phyloP scores from a whole-genome alignment of 177 flowering plant genomes.

The Vitis hybrid region DNA sequence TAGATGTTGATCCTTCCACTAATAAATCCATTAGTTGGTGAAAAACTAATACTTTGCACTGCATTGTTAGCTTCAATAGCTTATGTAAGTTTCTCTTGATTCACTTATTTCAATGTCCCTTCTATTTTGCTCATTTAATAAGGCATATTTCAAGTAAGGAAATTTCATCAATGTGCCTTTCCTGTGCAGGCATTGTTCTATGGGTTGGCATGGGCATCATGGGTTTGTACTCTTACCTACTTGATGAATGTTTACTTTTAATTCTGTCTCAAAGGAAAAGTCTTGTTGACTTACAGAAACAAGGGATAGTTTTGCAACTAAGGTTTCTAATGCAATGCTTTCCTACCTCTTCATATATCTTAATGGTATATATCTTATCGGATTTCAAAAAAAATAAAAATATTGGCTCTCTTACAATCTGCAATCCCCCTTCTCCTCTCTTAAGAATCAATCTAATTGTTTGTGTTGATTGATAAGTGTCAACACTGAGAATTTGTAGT shows the following conservation, averaged over 20 bases:
- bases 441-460: background rate
- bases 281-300: background rate
- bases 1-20: constrained; percentile 82
- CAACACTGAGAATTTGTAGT: too few species aligned
- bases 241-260: background rate
- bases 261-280: background rate
- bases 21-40: constrained; percentile 72
- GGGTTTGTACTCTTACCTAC: constrained; percentile 49
- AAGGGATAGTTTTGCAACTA: background rate
- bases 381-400: too few species aligned
- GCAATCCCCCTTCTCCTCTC: background rate
- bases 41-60: constrained; percentile 58
- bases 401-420: too few species aligned
- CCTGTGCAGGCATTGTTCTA: constrained; percentile 58
- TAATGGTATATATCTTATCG: too few species aligned
- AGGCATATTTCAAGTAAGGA: too few species aligned
- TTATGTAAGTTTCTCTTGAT: constrained; percentile 54
- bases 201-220: constrained; percentile 77
- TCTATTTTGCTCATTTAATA: too few species aligned
- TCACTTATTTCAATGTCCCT: too few species aligned
- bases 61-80: constrained; percentile 66
- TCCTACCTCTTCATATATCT: background rate
- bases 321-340: background rate
- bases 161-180: background rate
- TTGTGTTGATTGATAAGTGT: background rate